Evolutionary conservation across 768 basidiomycete species (phyloP).

Genomic region (Boletus rubescentipes): DNA sequence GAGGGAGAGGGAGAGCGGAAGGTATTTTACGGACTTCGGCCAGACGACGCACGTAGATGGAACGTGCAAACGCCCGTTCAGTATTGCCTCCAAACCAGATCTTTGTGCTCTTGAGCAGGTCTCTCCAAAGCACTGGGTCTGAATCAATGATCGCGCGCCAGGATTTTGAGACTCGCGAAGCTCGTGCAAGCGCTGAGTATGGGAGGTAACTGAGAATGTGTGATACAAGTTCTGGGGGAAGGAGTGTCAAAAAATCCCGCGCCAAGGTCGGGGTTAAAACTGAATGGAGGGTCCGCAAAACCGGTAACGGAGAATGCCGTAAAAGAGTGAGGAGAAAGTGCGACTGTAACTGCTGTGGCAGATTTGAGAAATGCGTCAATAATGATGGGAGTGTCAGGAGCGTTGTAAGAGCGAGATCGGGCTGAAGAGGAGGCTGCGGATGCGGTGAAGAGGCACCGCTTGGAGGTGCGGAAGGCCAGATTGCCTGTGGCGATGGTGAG

Average conservation of each 20-base stretch:
- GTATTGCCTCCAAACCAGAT: conserved; percentile 89
- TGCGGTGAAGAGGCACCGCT: conserved; percentile 72
- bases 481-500: conserved; percentile 71
- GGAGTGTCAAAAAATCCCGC: conserved; percentile 89
- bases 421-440: conserved; percentile 71
- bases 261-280: conserved; percentile 89
- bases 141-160: conserved; percentile 94
- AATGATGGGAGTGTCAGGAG: conserved; percentile 85
- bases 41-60: conserved; percentile 62
- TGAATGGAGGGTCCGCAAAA: conserved; percentile 84
- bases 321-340: conserved; percentile 92
- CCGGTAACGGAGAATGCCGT: conserved; percentile 87
- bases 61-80: conserved; percentile 75
- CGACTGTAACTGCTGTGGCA: conserved; percentile 85
- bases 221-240: conserved; percentile 91
- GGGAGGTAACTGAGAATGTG: conserved; percentile 85
- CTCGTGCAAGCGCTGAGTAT: conserved; percentile 77
- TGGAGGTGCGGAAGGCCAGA: conserved; percentile 83
- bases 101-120: conserved; percentile 76
- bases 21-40: conserved; percentile 39
- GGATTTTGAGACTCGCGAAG: conserved; percentile 82
- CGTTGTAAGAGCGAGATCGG: conserved; percentile 78
- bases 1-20: conserved; percentile 63
- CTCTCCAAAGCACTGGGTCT: conserved; percentile 87
- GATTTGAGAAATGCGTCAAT: conserved; percentile 72